Base-by-base conservation (phyloP, 495 filamentous ascomycete species). In the Rusavskia elegans region DNA sequence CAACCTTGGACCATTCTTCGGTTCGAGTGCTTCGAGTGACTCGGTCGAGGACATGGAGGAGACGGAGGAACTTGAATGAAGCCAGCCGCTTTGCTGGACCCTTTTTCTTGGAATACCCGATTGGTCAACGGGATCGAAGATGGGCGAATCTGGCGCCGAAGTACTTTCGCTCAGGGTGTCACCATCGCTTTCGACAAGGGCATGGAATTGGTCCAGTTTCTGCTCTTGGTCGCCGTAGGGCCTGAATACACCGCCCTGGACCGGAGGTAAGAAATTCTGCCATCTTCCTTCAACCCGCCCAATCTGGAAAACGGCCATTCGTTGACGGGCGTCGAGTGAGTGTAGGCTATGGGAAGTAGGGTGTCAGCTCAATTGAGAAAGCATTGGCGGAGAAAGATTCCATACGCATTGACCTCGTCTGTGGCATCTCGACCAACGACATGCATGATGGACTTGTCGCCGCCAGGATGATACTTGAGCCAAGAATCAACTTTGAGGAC, bases 371-470 rank as follows among this genome's bases (percentile, higher is more conserved):
- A 10, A 20, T 19, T 46, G 38, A 57, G 52, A 59, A 49, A 52
- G 38, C 52, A 17, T 23, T 23, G 44, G 45, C 39, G 25, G 44
- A 17, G 14, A 25, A 27, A 36, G 37, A 49, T 55, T 9, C 81
- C 87, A 52, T 76, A 95, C 87, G 78, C 83, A 66, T 84, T 88
- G 60, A 96, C 82, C 67, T 97, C 92, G 66, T 96, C 88, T 17
- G 92, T 96, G 37, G 87, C 93, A 80, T 98, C 92, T 68, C 87
- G 78, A 49, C 92, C 92, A 48, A 98, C 82, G 88, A 97, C 90
- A 64, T 98, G 92, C 66, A 78, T 71, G 55, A 98, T 95, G 21
- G 93, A 76, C 66, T 87, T 94, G 59, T 89, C 84, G 45, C 92
- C 92, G 51, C 92, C 92, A 16, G 92, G 92, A 61, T 98, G 92